Conservation (phyloP, 176 grass and related monocot genomes). For the Raddia guianensis region DNA sequence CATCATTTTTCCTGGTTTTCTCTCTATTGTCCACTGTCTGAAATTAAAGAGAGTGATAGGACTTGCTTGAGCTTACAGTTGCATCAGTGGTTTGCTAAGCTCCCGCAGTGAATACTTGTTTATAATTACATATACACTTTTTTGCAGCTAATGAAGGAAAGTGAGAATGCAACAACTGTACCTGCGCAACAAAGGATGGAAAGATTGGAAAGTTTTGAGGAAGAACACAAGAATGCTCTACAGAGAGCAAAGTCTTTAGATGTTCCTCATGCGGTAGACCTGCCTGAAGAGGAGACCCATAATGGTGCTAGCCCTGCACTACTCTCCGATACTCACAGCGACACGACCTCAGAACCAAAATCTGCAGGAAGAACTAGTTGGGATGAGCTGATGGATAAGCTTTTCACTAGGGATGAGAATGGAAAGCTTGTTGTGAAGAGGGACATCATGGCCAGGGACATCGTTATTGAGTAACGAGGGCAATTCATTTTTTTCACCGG, state of each 20-base stretch:
- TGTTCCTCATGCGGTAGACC: conserved; percentile 61
- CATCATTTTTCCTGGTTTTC: neutral
- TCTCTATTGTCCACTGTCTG: neutral
- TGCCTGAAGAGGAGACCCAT: conserved; percentile 48
- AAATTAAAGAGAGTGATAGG: neutral
- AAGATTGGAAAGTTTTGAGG: conserved; percentile 66
- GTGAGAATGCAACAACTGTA: conserved; percentile 36
- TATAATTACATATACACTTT: conserved; percentile 11
- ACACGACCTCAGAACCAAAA: conserved; percentile 24
- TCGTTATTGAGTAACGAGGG: conserved; percentile 39
- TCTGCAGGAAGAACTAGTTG: conserved; percentile 69
- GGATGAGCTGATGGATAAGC: conserved; percentile 75
- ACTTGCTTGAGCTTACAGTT: neutral
- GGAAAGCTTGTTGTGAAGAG: conserved; percentile 77
- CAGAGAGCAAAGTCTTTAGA: conserved; percentile 66
- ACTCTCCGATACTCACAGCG: conserved; percentile 19
- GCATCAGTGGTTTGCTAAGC: neutral
- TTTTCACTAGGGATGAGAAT: conserved; percentile 68
- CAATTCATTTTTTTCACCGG: conserved; percentile 27
- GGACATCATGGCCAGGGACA: conserved; percentile 67
- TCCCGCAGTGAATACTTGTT: neutral
- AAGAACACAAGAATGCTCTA: conserved; percentile 84
- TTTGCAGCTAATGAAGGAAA: conserved; percentile 67
- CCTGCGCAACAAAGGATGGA: conserved; percentile 71
- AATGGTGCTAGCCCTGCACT: conserved; percentile 15